Percentiles rank a stretch among this genome's conserved stretches.
Conservation (phyloP, 1,139 yeast species). For the Sugiyamaella castrensis region DNA sequence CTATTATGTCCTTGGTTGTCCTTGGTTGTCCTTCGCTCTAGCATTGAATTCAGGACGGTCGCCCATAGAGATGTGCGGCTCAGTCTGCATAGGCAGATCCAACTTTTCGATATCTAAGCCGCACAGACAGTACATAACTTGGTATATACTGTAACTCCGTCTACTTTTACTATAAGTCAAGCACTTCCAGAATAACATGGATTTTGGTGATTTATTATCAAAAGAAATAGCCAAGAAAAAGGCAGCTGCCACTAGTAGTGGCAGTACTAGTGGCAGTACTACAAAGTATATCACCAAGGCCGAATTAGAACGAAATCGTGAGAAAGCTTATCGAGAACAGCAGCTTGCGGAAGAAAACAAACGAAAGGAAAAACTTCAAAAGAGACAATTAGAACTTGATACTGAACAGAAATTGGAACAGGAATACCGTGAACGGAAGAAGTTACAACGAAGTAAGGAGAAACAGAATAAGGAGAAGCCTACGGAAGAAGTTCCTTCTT, state of each 20-base stretch:
- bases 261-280: constrained; percentile 1
- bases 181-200: too few species aligned
- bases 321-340: constrained; percentile 33
- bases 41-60: too few species aligned
- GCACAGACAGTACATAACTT: too few species aligned
- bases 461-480: constrained; percentile 25
- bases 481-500: constrained; percentile 9
- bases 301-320: constrained; percentile 17
- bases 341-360: constrained; percentile 30
- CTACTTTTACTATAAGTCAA: too few species aligned
- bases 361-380: constrained; percentile 21
- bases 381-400: constrained; percentile 34
- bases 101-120: too few species aligned
- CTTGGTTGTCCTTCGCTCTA: too few species aligned
- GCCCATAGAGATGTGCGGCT: too few species aligned
- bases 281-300: constrained; percentile 3
- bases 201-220: constrained; percentile 33
- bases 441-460: constrained; percentile 28
- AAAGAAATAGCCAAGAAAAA: constrained; percentile 37
- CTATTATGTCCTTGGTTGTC: too few species aligned
- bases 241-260: constrained; percentile 17
- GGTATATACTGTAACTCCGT: too few species aligned
- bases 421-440: constrained; percentile 33
- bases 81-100: too few species aligned
- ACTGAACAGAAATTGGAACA: constrained; percentile 28